Conservation (phyloP, 148 eudicot species). For the Euryodendron excelsum region DNA sequence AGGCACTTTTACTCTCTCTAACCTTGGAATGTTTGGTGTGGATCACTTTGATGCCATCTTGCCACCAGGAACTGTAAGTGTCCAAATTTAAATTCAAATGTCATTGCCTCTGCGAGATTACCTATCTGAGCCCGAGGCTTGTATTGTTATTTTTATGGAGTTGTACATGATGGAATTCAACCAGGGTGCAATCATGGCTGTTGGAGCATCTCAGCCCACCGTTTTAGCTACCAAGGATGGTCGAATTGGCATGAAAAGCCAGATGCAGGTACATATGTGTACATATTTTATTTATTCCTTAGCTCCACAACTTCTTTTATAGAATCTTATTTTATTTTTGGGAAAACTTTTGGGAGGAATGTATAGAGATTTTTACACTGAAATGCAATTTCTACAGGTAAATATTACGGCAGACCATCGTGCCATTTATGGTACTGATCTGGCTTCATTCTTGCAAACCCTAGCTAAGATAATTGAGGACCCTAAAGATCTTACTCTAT, state of each 20-base stretch:
- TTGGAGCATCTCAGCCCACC: constrained; percentile 86
- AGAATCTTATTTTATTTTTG: background rate
- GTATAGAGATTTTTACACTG: background rate
- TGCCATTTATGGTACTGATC: constrained; percentile 95
- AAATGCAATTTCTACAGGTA: constrained; percentile 47
- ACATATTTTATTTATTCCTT: background rate
- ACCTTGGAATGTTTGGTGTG: constrained; percentile 96
- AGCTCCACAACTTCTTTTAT: background rate
- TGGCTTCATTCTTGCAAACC: constrained; percentile 93
- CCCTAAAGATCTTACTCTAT: constrained; percentile 86
- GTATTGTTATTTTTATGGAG: background rate
- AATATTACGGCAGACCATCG: constrained; percentile 99
- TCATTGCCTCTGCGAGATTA: background rate
- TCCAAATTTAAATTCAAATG: constrained; percentile 4
- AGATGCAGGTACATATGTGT: constrained; percentile 66
- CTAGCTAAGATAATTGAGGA: constrained; percentile 85
- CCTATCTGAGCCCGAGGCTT: background rate
- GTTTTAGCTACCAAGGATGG: constrained; percentile 90
- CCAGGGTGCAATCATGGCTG: constrained; percentile 96
- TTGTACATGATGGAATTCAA: background rate
- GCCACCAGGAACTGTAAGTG: constrained; percentile 95
- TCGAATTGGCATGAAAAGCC: constrained; percentile 86
- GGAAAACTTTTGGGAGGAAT: background rate
- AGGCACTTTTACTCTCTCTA: constrained; percentile 95
- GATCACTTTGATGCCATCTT: constrained; percentile 98